These are phyloP conservation scores for Whalleya microplaca DNA, from an alignment of 2,329 filamentous ascomycete species.

Conservation along the genomic window DNA sequence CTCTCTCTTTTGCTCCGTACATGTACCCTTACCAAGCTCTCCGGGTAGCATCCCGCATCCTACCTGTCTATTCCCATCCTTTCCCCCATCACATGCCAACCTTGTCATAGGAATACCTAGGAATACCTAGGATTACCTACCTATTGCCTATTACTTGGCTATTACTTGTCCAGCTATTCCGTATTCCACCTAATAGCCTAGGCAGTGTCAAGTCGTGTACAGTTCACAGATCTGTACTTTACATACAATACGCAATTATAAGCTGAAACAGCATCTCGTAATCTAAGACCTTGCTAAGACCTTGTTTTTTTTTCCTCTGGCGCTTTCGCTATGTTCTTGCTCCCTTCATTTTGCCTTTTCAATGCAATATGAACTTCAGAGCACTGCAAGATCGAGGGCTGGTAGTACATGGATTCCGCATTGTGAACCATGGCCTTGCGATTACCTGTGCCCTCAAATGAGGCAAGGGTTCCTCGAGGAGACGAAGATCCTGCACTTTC, in stretches of 20 bases:
- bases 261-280: background rate
- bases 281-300: background rate
- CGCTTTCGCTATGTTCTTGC: conserved; percentile 23
- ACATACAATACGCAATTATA: no score
- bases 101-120: background rate
- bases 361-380: conserved; percentile 30
- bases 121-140: background rate
- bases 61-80: background rate
- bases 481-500: conserved; percentile 45
- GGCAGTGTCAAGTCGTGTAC: no score
- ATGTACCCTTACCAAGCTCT: no score
- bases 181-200: no score
- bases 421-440: conserved; percentile 38
- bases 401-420: conserved; percentile 25
- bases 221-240: no score
- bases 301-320: background rate
- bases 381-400: conserved; percentile 21
- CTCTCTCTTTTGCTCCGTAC: no score
- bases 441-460: conserved; percentile 32
- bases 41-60: background rate
- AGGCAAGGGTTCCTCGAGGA: conserved; percentile 40
- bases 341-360: background rate
- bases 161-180: no score
- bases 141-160: no score
- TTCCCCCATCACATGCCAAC: background rate